phyloP scores from a whole-genome alignment of 106 monocot species.

The Dioscorea dumetorum region DNA sequence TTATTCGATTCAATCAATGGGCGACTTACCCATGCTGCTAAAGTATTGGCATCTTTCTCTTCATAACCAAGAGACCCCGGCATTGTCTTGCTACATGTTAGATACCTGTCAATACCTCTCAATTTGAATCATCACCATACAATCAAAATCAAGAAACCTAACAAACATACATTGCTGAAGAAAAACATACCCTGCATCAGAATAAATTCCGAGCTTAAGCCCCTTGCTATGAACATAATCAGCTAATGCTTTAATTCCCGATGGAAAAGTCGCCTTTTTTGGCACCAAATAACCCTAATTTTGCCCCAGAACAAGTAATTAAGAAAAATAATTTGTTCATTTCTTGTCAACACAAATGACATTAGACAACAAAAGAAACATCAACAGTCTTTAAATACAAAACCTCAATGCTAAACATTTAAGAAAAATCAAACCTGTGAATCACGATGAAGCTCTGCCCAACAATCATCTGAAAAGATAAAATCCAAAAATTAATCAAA shows the following conservation, averaged over 20 bases:
- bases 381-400: background rate
- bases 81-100: slow-evolving; percentile 63
- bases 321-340: background rate
- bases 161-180: background rate
- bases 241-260: slow-evolving; percentile 79
- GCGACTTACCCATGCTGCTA: slow-evolving; percentile 62
- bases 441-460: slow-evolving; percentile 56
- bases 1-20: background rate
- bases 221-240: slow-evolving; percentile 77
- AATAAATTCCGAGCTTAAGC: slow-evolving; percentile 74
- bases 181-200: slow-evolving; percentile 64
- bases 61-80: slow-evolving; percentile 83
- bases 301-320: background rate
- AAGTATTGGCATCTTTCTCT: slow-evolving; percentile 61
- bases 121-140: background rate
- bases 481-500: background rate
- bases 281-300: slow-evolving; percentile 58
- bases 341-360: background rate
- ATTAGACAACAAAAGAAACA: background rate
- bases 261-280: slow-evolving; percentile 53
- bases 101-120: slow-evolving; percentile 22
- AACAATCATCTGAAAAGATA: slow-evolving; percentile 67
- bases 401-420: background rate
- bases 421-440: slow-evolving; percentile 24
- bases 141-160: background rate